Conservation (phyloP, 495 filamentous ascomycete genomes). For the Cercophora newfieldiana region DNA sequence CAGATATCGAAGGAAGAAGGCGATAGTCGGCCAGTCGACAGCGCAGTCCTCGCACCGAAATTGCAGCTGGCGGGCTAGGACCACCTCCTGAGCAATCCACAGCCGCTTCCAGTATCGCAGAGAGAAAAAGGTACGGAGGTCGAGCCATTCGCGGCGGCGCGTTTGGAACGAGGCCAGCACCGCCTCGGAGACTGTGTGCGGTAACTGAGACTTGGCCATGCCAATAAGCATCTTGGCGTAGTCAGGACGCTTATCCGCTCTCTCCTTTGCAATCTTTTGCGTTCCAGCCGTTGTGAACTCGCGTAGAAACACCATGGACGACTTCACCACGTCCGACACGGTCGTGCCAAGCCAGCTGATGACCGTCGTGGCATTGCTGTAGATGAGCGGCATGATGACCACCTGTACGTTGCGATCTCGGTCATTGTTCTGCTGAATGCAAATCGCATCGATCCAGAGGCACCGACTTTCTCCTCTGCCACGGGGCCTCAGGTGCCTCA, state of each 20-base stretch:
- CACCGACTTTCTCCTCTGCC: neutral
- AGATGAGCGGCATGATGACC: neutral
- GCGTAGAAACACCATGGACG: neutral
- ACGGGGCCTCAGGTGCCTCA: neutral
- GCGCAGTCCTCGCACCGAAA: neutral
- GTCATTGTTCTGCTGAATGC: neutral
- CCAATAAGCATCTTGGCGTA: neutral
- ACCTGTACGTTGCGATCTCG: neutral
- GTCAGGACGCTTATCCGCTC: neutral
- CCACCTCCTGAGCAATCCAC: neutral
- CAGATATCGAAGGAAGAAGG: neutral
- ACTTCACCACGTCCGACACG: neutral
- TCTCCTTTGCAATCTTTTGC: neutral
- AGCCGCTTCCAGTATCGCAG: slow-evolving; percentile 4
- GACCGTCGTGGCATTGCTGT: neutral
- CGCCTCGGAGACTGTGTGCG: neutral
- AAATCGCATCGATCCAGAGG: neutral
- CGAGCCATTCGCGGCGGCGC: neutral
- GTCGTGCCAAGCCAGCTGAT: neutral
- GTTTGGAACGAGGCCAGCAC: neutral
- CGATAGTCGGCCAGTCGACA: neutral
- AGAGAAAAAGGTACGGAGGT: neutral
- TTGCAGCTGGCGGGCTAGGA: neutral
- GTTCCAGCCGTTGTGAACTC: neutral
- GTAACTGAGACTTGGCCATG: neutral